Conservation (phyloP, 78 protist species). For the Chrysochromulina tobinii region DNA sequence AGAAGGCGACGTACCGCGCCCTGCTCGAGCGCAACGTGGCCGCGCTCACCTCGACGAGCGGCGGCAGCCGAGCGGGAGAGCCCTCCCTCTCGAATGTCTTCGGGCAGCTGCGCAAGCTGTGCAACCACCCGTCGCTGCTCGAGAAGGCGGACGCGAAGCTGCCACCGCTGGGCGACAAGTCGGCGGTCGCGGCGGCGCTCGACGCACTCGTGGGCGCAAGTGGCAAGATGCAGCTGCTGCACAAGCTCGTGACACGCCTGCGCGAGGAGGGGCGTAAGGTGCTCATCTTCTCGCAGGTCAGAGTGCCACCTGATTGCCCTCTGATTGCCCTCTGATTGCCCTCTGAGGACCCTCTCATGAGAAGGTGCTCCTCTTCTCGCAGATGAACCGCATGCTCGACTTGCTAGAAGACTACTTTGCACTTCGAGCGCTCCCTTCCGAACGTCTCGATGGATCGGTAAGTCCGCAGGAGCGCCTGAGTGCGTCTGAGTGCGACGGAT, state of each 20-base stretch:
- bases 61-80: no score
- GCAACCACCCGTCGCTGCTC: constrained; percentile 97
- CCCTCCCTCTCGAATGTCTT: constrained; percentile 63
- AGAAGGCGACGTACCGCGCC: constrained; percentile 90
- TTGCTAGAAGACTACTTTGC: constrained; percentile 60
- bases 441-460: constrained; percentile 91
- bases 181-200: not conserved
- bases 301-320: no score
- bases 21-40: constrained; percentile 77
- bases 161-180: not conserved
- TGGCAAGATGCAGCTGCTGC: constrained; percentile 92
- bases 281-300: constrained; percentile 85
- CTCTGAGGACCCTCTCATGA: no score
- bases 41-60: not conserved
- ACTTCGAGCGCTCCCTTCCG: constrained; percentile 48
- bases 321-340: no score
- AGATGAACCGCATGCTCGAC: constrained; percentile 92
- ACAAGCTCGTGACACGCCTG: constrained; percentile 77
- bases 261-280: constrained; percentile 58
- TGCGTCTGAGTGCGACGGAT: no score
- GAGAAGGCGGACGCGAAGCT: constrained; percentile 12
- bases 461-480: no score
- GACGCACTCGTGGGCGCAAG: constrained; percentile 12
- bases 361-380: constrained; percentile 84
- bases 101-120: constrained; percentile 93